Evolutionary conservation across 139 green algal species (phyloP), one percentile per base, ranked within the genome.

Genomic region (Chlamydomonas schloesseri): DNA sequence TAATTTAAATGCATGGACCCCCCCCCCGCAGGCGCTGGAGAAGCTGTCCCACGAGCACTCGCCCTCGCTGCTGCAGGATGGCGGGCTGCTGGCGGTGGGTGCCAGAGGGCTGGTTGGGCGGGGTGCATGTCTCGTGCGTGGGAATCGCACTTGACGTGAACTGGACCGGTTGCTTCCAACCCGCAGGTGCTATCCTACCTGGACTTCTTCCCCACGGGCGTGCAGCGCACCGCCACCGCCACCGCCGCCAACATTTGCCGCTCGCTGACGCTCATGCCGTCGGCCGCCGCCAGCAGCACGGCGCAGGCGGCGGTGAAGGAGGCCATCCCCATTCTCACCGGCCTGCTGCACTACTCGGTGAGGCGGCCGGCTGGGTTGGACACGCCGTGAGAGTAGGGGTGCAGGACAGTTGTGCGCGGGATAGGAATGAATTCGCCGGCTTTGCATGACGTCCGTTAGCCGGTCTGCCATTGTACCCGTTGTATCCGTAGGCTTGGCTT

Each of bases 181-280:
- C 11, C 24, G n/a, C 82, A 92, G 86, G 89, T 97, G 73, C 93
- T 99, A 18, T 95, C 92, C n/a, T 99, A 97, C 79, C 89, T 99
- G 17, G 97, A 99, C 89, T 99, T 99, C 76, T 99, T 99, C 88
- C 93, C 94, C 9, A 97, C 94, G 0, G 94, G 97, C 8, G 95
- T 99, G 81, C 97, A 99, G 93, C 92, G 97, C 60, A 94, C 97
- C 47, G 96, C 97, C 37, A 93, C 97, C 37, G 90, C 89, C 55
- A 99, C 97, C 29, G 97, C 97, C 14, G 96, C 97, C 70, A 97
- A 96, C 85, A 98, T 99, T 76, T 99, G 96, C 84, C 91, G 92
- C 1, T 91, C 91, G 14, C 89, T 95, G 36, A 88, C 91, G 1
- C 9, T 83, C 0, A 86, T 91, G 11, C 91, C 94, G 68, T 87